A percentile compares a stretch with the other conserved stretches of the same genome.
Conservation (phyloP, 164 flowering plant genomes). For the Akebia trifoliata region DNA sequence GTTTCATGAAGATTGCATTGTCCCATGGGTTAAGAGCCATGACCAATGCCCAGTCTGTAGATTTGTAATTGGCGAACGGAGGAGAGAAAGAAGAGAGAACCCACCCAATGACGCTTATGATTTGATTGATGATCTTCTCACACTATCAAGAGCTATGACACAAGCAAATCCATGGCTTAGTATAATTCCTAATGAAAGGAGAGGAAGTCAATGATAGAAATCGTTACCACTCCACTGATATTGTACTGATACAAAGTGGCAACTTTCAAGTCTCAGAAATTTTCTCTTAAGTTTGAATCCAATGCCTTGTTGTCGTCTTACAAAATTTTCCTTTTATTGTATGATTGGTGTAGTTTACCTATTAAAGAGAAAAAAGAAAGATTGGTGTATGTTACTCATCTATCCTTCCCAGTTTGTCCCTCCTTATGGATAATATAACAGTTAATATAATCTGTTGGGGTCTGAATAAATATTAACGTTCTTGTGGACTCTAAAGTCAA, state of each 20-base stretch:
- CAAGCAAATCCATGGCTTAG: no score
- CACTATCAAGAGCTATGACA: not conserved
- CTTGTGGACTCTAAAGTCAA: no score
- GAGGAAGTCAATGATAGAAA: not conserved
- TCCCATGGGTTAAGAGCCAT: constrained; percentile 68
- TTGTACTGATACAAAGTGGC: not conserved
- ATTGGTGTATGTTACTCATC: no score
- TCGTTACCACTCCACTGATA: not conserved
- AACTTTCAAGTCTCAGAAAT: not conserved
- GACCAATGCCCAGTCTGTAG: constrained; percentile 82
- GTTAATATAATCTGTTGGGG: no score
- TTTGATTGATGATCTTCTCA: not conserved
- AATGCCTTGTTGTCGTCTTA: not conserved
- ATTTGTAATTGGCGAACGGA: constrained; percentile 22
- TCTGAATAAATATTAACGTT: no score
- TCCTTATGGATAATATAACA: no score
- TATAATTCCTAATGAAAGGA: not conserved
- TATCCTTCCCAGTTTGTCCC: no score
- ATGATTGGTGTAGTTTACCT: no score
- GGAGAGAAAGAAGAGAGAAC: constrained; percentile 4
- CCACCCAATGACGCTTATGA: not conserved
- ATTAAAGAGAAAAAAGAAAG: no score
- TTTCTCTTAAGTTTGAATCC: not conserved
- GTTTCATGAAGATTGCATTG: constrained; percentile 77
- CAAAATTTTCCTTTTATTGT: no score